A percentile compares a stretch with the other conserved stretches of the same genome.
These are phyloP conservation scores for Hypoxylon trugodes DNA, from an alignment of 495 filamentous ascomycete genomes.

Conservation along the genomic window DNA sequence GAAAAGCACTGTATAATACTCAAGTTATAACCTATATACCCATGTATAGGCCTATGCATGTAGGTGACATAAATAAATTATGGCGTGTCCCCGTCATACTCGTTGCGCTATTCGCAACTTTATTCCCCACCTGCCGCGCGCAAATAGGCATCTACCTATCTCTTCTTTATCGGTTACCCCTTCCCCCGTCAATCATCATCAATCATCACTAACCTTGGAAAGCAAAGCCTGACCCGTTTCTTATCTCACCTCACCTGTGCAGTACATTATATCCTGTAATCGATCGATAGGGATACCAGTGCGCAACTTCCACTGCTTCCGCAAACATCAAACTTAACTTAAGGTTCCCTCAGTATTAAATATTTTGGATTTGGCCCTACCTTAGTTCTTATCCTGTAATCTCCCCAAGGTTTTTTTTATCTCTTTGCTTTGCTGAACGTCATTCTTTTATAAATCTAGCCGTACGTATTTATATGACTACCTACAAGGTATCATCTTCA, in stretches of 20 bases:
- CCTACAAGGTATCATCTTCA: no score
- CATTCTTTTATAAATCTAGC: no score
- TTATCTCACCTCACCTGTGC: no score
- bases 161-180: not conserved
- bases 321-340: not conserved
- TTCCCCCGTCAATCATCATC: not conserved
- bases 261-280: constrained; percentile 2
- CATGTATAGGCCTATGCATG: constrained; percentile 1
- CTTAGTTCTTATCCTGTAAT: no score
- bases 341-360: no score
- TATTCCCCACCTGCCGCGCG: constrained; percentile 20
- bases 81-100: constrained; percentile 23
- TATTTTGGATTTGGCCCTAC: no score
- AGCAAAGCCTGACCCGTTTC: not conserved
- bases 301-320: not conserved
- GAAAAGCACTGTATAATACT: no score
- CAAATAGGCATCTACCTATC: constrained; percentile 4
- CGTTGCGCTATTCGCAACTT: constrained; percentile 18
- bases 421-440: no score
- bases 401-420: no score
- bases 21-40: not conserved
- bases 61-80: constrained; percentile 1
- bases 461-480: no score
- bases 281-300: constrained; percentile 4
- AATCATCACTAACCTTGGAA: not conserved